These are phyloP conservation scores for Escovopsis sp. DNA, from an alignment of 2,329 filamentous ascomycete species.

Conservation along the genomic window DNA sequence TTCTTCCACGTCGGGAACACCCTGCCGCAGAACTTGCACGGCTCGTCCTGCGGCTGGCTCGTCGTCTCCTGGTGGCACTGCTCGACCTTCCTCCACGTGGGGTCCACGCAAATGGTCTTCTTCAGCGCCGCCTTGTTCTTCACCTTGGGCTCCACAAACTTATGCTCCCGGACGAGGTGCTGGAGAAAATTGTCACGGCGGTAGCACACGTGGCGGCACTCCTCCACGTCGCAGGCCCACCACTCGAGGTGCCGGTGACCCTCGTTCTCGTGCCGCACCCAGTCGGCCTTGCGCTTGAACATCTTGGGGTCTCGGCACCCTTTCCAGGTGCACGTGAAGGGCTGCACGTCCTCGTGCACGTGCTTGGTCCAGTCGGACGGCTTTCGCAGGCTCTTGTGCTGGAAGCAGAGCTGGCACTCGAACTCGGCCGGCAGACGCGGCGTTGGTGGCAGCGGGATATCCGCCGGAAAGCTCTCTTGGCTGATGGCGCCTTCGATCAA, in stretches of 20 bases:
- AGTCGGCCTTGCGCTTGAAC: conserved; percentile 91
- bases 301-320: conserved; percentile 72
- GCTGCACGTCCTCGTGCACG: conserved; percentile 83
- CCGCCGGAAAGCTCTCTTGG: conserved; percentile 59
- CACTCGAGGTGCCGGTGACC: conserved; percentile 78
- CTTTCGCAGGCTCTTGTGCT: conserved; percentile 71
- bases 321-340: conserved; percentile 84
- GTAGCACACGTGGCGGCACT: conserved; percentile 71
- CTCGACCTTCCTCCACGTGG: conserved; percentile 65
- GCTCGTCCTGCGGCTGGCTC: conserved; percentile 54
- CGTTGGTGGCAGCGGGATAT: conserved; percentile 71
- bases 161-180: conserved; percentile 83
- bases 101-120: conserved; percentile 40
- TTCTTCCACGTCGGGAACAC: conserved; percentile 80
- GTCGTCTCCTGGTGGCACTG: conserved; percentile 56
- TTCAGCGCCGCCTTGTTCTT: conserved; percentile 58
- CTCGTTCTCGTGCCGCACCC: conserved; percentile 90
- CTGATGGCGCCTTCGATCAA: conserved; percentile 50
- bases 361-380: conserved; percentile 96
- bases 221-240: conserved; percentile 73
- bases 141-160: conserved; percentile 64
- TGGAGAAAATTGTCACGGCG: conserved; percentile 87
- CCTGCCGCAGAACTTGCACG: conserved; percentile 77
- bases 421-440: conserved; percentile 68
- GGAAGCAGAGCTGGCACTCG: conserved; percentile 79